Evolutionary conservation across 2,329 filamentous ascomycete genomes (phyloP), one percentile per base, ranked within the genome.

Genomic region (Polytolypa hystricis): DNA sequence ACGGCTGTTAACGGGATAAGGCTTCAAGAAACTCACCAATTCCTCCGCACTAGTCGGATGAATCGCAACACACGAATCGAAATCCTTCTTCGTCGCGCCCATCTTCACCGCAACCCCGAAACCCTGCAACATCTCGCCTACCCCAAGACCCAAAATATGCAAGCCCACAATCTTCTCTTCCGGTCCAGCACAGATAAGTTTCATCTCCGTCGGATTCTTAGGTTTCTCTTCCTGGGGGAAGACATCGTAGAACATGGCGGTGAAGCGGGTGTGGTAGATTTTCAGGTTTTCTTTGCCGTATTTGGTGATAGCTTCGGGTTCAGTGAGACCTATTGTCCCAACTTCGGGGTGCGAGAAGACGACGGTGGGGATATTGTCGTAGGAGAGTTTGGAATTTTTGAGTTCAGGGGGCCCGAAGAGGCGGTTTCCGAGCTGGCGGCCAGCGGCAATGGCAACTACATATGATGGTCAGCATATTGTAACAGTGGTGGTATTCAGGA

Each of bases 91-190:
- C 37, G 76, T 84, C 21, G 81, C 81, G 30, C 81, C 81, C 81
- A 85, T 84, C 71, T 82, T 84, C 47, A 85, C 61, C 11, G 80
- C 81, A 15, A 85, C 79, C 33, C 78, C 81, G 55, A 86, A 83
- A 45, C 81, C 74, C 61, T 86, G 74, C 50, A 84, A 66, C 75
- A 85, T 80, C 70, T 86, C 73, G 47, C 66, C 54, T 40, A 66
- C 56, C 9, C 58, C 55, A 23, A 66, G 50, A 45, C 69, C 53
- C 45, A 72, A 46, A 37, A 70, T 65, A 47, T 70, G 67, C 42
- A 71, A 39, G 10, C 67, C 67, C 15, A 70, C 66, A 26, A 71
- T 55, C 50, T 65, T 67, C 54, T 70, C 67, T 29, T 69, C 61
- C 2, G 57, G 56, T 0, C 66, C 66, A 4, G 60, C 57, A 35